Conservation (phyloP, 129 eudicot genomes). For the Scalesia atractyloides region DNA sequence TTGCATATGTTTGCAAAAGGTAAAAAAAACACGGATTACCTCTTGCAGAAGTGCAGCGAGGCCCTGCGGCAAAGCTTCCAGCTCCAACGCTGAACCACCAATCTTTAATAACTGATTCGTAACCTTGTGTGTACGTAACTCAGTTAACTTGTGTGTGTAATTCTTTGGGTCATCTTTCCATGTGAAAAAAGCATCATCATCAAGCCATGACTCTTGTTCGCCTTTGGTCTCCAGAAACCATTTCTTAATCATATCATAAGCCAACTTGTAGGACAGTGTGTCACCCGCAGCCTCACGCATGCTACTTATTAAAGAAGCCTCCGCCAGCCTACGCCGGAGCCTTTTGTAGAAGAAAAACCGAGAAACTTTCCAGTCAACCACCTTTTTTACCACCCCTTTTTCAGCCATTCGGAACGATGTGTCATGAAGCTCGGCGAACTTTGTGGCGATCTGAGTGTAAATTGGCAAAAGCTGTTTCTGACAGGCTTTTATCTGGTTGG, state of each 20-base stretch:
- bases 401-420: slow-evolving; percentile 91
- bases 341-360: slow-evolving; percentile 75
- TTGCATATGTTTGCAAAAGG: not conserved
- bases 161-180: slow-evolving; percentile 67
- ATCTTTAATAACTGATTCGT: slow-evolving; percentile 54
- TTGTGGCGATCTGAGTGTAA: slow-evolving; percentile 90
- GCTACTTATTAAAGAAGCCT: slow-evolving; percentile 57
- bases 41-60: slow-evolving; percentile 67
- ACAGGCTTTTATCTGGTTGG: slow-evolving; percentile 71
- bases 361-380: slow-evolving; percentile 73
- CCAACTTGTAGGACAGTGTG: slow-evolving; percentile 55
- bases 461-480: slow-evolving; percentile 60
- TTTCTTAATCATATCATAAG: slow-evolving; percentile 57
- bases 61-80: slow-evolving; percentile 73
- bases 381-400: slow-evolving; percentile 71
- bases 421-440: slow-evolving; percentile 92
- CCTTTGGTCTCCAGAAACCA: slow-evolving; percentile 63
- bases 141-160: slow-evolving; percentile 58
- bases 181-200: slow-evolving; percentile 68
- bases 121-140: slow-evolving; percentile 63
- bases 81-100: slow-evolving; percentile 54
- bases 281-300: slow-evolving; percentile 74
- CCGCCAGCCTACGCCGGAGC: slow-evolving; percentile 63
- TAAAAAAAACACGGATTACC: slow-evolving; percentile 39
- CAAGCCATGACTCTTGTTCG: slow-evolving; percentile 50